These are phyloP conservation scores for Cantharellus anzutake DNA, from an alignment of 768 basidiomycete species.

Conservation along the genomic window DNA sequence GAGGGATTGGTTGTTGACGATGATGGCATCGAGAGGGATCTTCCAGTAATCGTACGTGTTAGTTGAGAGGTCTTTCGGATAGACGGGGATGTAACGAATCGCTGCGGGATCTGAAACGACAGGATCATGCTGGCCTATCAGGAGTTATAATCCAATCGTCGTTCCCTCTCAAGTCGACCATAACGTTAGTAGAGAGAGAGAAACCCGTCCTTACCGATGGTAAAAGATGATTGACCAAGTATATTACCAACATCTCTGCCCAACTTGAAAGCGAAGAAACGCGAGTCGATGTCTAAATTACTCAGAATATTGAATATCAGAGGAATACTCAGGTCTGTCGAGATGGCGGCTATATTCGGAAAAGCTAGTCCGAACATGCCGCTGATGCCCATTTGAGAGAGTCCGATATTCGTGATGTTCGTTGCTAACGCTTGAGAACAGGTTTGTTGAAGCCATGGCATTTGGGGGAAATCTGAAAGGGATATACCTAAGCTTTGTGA, in stretches of 20 bases:
- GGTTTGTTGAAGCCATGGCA: not conserved
- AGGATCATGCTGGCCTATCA: slow-evolving; percentile 7
- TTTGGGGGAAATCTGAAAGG: not conserved
- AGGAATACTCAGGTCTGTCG: slow-evolving; percentile 24
- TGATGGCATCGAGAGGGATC: slow-evolving; percentile 27
- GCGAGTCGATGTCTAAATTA: slow-evolving; percentile 20
- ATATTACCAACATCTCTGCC: slow-evolving; percentile 16
- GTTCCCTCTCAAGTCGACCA: not conserved
- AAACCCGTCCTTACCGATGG: slow-evolving; percentile 25
- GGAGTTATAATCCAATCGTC: not conserved
- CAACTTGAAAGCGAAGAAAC: slow-evolving; percentile 34
- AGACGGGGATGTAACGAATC: slow-evolving; percentile 2
- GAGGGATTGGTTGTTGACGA: slow-evolving; percentile 23
- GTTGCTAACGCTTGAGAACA: slow-evolving; percentile 27
- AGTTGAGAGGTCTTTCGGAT: slow-evolving; percentile 8
- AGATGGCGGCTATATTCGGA: slow-evolving; percentile 11
- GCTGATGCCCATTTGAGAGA: slow-evolving; percentile 29
- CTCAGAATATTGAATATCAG: slow-evolving; percentile 31
- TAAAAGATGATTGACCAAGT: slow-evolving; percentile 19
- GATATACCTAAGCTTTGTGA: slow-evolving; percentile 30
- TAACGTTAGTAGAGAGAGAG: not conserved
- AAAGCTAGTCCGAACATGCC: slow-evolving; percentile 39
- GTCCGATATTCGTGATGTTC: slow-evolving; percentile 23
- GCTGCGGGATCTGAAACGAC: slow-evolving; percentile 17
- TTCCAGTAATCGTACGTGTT: slow-evolving; percentile 39